Conservation (phyloP, 345 rosid species). For the Iberis pinnata region DNA sequence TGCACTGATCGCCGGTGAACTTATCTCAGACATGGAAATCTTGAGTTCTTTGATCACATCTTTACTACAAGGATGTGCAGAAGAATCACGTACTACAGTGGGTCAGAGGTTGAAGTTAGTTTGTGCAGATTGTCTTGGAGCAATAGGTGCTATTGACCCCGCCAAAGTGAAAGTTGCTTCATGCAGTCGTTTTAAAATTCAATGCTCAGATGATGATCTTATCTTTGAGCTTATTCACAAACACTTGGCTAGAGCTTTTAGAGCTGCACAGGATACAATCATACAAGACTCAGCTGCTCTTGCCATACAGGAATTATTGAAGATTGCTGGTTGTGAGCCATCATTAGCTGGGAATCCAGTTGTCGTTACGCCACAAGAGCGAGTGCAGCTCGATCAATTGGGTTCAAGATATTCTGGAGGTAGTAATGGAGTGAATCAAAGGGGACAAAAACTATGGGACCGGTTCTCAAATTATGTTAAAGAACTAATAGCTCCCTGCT, state of each 20-base stretch:
- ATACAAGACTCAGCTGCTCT: constrained; percentile 96
- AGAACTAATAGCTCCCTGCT: constrained; percentile 93
- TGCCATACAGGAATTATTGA: constrained; percentile 93
- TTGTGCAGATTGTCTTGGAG: constrained; percentile 93
- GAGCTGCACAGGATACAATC: constrained; percentile 91
- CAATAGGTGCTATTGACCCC: constrained; percentile 96
- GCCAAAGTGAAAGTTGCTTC: constrained; percentile 75
- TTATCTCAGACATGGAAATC: constrained; percentile 67
- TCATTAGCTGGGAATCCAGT: constrained; percentile 67
- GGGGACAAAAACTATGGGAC: constrained; percentile 93
- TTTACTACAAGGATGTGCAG: constrained; percentile 88
- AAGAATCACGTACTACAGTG: constrained; percentile 86
- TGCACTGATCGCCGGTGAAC: constrained; percentile 67
- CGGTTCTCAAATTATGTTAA: constrained; percentile 88
- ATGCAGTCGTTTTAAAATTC: constrained; percentile 81
- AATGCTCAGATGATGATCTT: constrained; percentile 97
- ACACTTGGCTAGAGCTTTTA: constrained; percentile 90
- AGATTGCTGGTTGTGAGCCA: constrained; percentile 97
- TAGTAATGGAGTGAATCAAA: constrained; percentile 39
- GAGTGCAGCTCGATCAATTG: constrained; percentile 24
- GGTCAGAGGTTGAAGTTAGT: constrained; percentile 87
- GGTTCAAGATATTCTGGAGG: constrained; percentile 31
- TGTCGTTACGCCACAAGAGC: constrained; percentile 38
- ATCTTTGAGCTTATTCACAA: constrained; percentile 90
- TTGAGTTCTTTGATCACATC: constrained; percentile 77